Evolutionary conservation across 164 flowering plant species (phyloP).

Genomic region (Dillenia suffruticosa): DNA sequence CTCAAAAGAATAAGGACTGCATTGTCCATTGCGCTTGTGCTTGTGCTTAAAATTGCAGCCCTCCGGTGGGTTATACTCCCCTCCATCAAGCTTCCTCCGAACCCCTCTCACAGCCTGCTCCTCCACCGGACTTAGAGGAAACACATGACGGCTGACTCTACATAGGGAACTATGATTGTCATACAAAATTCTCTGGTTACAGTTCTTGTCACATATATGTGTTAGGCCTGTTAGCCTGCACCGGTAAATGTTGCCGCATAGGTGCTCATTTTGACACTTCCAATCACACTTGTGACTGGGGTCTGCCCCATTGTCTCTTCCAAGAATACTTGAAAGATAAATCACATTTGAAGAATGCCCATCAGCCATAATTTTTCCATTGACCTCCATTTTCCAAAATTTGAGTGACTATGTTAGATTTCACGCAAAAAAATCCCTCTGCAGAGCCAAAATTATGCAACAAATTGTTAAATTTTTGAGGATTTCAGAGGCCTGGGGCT

Average conservation of each 20-base stretch:
- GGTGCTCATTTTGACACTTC: slow-evolving; percentile 85
- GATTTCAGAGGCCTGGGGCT: too few relatives aligned
- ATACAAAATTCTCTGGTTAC: slow-evolving; percentile 93
- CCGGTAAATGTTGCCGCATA: slow-evolving; percentile 89
- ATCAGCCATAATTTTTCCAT: slow-evolving; percentile 59
- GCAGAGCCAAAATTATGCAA: too few relatives aligned
- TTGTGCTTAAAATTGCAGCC: slow-evolving; percentile 86
- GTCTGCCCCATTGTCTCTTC: slow-evolving; percentile 51
- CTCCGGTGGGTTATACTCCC: slow-evolving; percentile 55
- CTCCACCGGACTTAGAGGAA: slow-evolving; percentile 76
- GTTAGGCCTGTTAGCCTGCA: slow-evolving; percentile 94
- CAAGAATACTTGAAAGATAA: slow-evolving; percentile 84
- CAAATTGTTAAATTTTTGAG: too few relatives aligned
- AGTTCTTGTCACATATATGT: slow-evolving; percentile 98
- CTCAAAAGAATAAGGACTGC: slow-evolving; percentile 92
- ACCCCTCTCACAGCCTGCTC: slow-evolving; percentile 88
- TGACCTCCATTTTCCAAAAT: slow-evolving; percentile 57
- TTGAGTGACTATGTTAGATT: too few relatives aligned
- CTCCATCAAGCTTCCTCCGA: slow-evolving; percentile 80
- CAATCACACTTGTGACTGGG: slow-evolving; percentile 87
- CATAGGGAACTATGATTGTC: slow-evolving; percentile 95
- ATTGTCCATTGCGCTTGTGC: slow-evolving; percentile 81
- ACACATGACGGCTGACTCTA: slow-evolving; percentile 80
- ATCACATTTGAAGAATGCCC: slow-evolving; percentile 69
- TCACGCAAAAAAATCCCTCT: not conserved